A percentile compares a stretch with the other conserved stretches of the same genome.
Conservation (phyloP, 225 moss, liverwort and hornwort genomes). For the Anthoceros angustus region DNA sequence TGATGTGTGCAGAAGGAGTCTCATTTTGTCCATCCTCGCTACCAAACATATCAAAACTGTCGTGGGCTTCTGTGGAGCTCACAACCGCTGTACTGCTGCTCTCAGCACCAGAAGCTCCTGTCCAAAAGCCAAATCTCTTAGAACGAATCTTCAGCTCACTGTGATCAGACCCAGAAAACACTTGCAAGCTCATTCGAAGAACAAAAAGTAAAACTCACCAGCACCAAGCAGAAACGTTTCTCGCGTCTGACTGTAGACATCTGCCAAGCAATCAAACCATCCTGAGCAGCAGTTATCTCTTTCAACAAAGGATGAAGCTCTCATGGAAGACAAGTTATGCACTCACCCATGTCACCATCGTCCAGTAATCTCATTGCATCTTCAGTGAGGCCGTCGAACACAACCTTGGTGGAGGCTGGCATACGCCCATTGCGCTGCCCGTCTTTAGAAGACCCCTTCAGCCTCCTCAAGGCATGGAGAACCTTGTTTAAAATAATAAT, state of each 20-base stretch:
- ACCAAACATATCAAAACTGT: constrained; percentile 45
- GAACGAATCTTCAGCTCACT: too few species aligned
- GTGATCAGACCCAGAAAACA: not conserved
- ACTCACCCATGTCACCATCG: constrained; percentile 54
- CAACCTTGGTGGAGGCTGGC: constrained; percentile 45
- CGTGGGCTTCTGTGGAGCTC: too few species aligned
- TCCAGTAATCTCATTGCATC: constrained; percentile 91
- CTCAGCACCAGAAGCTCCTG: too few species aligned
- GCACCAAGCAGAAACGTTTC: constrained; percentile 84
- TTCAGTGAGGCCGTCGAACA: constrained; percentile 78
- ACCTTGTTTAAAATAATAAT: constrained; percentile 18
- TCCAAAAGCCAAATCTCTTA: too few species aligned
- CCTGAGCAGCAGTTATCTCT: not conserved
- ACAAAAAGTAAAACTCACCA: constrained; percentile 16
- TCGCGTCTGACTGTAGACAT: constrained; percentile 68
- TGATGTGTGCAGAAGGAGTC: too few species aligned
- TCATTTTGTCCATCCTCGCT: constrained; percentile 18
- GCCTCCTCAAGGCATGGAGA: constrained; percentile 68
- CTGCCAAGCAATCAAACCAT: constrained; percentile 20
- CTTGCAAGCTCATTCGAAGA: not conserved
- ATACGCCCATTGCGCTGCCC: constrained; percentile 56
- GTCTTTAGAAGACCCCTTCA: constrained; percentile 59
- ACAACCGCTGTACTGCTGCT: too few species aligned
- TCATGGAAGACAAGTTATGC: not conserved
- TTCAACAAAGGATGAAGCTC: not conserved